Base-by-base conservation (phyloP, 495 filamentous ascomycete species). In the Trichoderma orchidacearum region DNA sequence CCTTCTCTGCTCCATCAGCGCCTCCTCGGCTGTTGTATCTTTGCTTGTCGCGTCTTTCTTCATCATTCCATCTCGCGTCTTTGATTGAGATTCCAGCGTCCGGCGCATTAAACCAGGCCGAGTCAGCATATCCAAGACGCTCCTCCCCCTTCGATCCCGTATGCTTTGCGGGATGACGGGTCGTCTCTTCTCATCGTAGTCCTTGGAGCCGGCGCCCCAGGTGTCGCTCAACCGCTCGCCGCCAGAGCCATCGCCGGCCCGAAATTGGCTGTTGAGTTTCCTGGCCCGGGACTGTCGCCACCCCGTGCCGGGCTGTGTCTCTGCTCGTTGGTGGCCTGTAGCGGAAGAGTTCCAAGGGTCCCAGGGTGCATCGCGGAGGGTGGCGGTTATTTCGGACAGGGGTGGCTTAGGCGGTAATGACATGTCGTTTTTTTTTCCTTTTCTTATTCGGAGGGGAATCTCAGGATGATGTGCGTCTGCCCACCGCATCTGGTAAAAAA, bases 321-420 rank as follows among this genome's bases (percentile, higher is more conserved):
- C 83, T 57, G 84, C 81, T 30, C 77, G 74, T 69, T 96, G 90
- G 66, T 96, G 89, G 54, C 90, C 90, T 5, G 87, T 84, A 0
- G 85, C 81, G 15, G 80, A 80, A 21, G 85, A 85, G 69, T 89
- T 90, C 86, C 87, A 96, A 30, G 86, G 73, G 64, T 95, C 89
- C 68, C 88, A 91, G 59, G 63, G 11, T 75, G 77, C 36, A 75
- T 60, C 9, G 81, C 75, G 53, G 80, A 79, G 56, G 68, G 35
- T 57, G 64, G 62, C 41, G 41, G 41, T 9, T 18, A 48, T 48
- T 9, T 17, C 18, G 41, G 41, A 48, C 17, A 66, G 38, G n/a
- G 62, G 58, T 8, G 62, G 60, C 12, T 67, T 67, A 57, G 56
- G 35, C 27, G 66, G 59, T 15, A 54, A 54, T 31, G 63, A 48